These are phyloP conservation scores for Sphaerulina vaccinii DNA, from an alignment of 2,329 filamentous ascomycete genomes.

Conservation along the genomic window DNA sequence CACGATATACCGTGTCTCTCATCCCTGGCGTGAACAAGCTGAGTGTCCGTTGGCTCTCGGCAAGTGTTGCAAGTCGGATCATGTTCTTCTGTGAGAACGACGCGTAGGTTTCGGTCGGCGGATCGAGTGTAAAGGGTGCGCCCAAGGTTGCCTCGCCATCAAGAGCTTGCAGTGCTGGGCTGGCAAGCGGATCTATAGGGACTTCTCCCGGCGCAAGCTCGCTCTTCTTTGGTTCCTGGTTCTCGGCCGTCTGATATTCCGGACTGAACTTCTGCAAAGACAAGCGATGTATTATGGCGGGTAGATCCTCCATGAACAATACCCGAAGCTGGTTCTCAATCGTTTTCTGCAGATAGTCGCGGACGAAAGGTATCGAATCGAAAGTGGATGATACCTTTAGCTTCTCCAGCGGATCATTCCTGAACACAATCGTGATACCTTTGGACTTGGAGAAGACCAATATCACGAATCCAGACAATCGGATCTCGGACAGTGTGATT, in stretches of 20 bases:
- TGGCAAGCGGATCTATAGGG: constrained; percentile 38
- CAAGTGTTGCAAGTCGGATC: constrained; percentile 75
- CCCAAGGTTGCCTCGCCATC: constrained; percentile 68
- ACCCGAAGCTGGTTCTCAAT: constrained; percentile 92
- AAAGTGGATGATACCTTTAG: constrained; percentile 98
- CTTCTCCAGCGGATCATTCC: constrained; percentile 96
- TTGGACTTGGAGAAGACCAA: constrained; percentile 97
- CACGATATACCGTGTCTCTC: constrained; percentile 83
- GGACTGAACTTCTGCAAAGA: constrained; percentile 88
- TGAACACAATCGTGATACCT: constrained; percentile 91
- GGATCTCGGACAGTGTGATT: constrained; percentile 93
- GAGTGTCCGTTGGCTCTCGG: constrained; percentile 83
- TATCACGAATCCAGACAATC: constrained; percentile 94
- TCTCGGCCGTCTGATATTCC: constrained; percentile 70
- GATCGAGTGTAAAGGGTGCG: constrained; percentile 74
- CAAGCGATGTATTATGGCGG: constrained; percentile 90
- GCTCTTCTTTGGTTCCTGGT: constrained; percentile 51
- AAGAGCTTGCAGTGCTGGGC: constrained; percentile 61
- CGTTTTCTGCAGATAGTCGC: constrained; percentile 92
- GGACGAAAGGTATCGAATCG: constrained; percentile 96
- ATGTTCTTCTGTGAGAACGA: constrained; percentile 96
- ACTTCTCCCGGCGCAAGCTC: constrained; percentile 30
- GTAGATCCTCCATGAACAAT: constrained; percentile 96
- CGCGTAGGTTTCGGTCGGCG: constrained; percentile 76
- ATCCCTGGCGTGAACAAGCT: constrained; percentile 92